A percentile compares a stretch with the other conserved stretches of the same genome.
Conservation (phyloP, 164 flowering plant species). For the Vitis rupestris region DNA sequence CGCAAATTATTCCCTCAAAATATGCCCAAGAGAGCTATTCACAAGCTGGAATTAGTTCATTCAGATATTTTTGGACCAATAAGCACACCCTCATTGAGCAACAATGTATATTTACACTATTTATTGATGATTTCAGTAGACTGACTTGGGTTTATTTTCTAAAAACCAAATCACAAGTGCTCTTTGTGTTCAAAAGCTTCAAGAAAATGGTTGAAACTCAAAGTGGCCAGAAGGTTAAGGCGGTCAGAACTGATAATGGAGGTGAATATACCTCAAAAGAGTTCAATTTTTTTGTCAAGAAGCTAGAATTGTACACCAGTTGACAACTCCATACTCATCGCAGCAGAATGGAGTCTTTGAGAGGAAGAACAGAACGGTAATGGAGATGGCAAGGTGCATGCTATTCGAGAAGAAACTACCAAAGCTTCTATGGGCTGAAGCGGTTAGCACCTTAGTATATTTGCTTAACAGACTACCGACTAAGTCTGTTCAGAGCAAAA, state of each 20-base stretch:
- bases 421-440: too few relatives aligned
- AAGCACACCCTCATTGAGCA: not conserved
- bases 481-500: not conserved
- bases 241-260: not conserved
- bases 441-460: not conserved
- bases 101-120: constrained; percentile 3
- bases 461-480: not conserved
- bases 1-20: too few relatives aligned
- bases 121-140: constrained; percentile 2
- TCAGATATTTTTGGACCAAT: constrained; percentile 1
- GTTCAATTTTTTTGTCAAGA: not conserved
- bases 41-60: not conserved
- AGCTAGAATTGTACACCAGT: not conserved
- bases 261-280: not conserved
- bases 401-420: too few relatives aligned
- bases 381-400: not conserved
- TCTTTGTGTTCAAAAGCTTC: too few relatives aligned
- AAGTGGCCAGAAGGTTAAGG: not conserved
- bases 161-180: too few relatives aligned
- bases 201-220: too few relatives aligned
- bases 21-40: not conserved
- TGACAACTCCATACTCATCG: too few relatives aligned
- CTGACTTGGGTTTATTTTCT: too few relatives aligned
- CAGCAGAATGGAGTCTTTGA: not conserved
- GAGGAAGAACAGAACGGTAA: constrained; percentile 3